These are phyloP conservation scores for barley (Hordeum vulgare) DNA, from an alignment of 176 grass and related monocot species.

Conservation along the genomic window MorexV3_pseudomolecules_assembly NC_058520.1:484238958-484239457, in stretches of 20 bases:
- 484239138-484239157: background rate
- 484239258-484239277: background rate
- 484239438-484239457: slow-evolving; percentile 93
- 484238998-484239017: background rate
- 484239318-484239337: slow-evolving; percentile 20
- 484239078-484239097: too few species aligned
- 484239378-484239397: slow-evolving; percentile 76
- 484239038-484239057: background rate
- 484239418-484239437: slow-evolving; percentile 76
- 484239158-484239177: background rate
- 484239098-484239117: background rate
- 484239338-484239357: slow-evolving; percentile 70
- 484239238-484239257: background rate
- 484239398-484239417: slow-evolving; percentile 90
- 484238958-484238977: background rate
- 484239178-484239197: background rate
- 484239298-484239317: background rate
- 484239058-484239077: too few species aligned
- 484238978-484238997: background rate
- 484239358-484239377: slow-evolving; percentile 82
- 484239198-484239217: background rate
- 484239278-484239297: background rate
- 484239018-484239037: background rate
- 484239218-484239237: background rate
- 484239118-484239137: background rate